phyloP scores from a whole-genome alignment of 345 rosid species.

The Acer yangbiense region DNA sequence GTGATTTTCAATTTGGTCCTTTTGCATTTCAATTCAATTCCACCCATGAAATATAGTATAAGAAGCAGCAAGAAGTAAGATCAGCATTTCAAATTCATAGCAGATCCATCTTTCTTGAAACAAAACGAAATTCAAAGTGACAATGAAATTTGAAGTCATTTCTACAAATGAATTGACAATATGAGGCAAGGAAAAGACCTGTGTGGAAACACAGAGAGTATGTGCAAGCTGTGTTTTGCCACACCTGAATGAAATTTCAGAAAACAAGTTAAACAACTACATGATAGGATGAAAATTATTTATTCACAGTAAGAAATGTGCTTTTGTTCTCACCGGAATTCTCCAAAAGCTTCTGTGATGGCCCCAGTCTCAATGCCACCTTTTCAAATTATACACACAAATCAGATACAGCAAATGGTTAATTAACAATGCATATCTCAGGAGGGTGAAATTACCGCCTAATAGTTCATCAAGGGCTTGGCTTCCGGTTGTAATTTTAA shows the following conservation, averaged over 20 bases:
- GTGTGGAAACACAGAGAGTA: conserved; percentile 84
- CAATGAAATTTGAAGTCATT: neutral
- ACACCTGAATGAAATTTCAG: conserved; percentile 49
- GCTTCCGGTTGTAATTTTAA: conserved; percentile 90
- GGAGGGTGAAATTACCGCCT: conserved; percentile 52
- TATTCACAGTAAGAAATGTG: neutral
- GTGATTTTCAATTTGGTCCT: neutral
- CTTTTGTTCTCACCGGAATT: conserved; percentile 61
- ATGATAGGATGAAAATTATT: conserved; percentile 9
- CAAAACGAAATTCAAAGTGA: too few relatives aligned
- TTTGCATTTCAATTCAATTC: neutral
- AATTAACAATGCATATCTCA: neutral
- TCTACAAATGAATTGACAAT: neutral
- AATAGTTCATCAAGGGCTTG: conserved; percentile 92
- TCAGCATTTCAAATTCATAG: neutral
- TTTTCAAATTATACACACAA: conserved; percentile 31
- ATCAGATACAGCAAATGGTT: neutral
- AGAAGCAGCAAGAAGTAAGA: neutral
- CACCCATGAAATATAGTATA: neutral
- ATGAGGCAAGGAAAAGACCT: conserved; percentile 48
- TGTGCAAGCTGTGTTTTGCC: conserved; percentile 93
- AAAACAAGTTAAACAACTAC: conserved; percentile 1
- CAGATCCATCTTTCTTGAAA: conserved; percentile 5
- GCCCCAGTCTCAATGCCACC: conserved; percentile 84
- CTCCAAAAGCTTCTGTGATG: conserved; percentile 96